phyloP scores from a whole-genome alignment of 2,329 filamentous ascomycete genomes.

The Penicillium sp. region DNA sequence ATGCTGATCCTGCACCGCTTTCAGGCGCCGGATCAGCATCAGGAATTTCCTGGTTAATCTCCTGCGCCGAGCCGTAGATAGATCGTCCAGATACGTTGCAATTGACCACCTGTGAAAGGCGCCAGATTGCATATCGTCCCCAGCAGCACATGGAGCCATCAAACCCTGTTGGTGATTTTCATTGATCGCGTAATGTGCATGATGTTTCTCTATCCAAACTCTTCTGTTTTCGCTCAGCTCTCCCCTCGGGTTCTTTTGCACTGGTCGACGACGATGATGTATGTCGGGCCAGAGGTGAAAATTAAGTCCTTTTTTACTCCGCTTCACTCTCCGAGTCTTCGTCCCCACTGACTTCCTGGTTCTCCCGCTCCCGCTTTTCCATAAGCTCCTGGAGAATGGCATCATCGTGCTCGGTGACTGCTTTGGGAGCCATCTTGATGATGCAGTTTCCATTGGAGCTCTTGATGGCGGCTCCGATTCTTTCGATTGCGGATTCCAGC shows the following conservation, averaged over 20 bases:
- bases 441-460: constrained; percentile 70
- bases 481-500: constrained; percentile 82
- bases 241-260: constrained; percentile 13
- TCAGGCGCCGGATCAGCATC: constrained; percentile 7
- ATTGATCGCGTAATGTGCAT: constrained; percentile 22
- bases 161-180: constrained; percentile 16
- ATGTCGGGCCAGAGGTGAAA: constrained; percentile 13
- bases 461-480: constrained; percentile 76
- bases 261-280: constrained; percentile 14
- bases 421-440: constrained; percentile 98
- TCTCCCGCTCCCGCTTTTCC: constrained; percentile 98
- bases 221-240: constrained; percentile 13
- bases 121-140: constrained; percentile 19
- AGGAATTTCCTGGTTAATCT: constrained; percentile 15
- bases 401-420: constrained; percentile 96
- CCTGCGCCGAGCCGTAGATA: constrained; percentile 13
- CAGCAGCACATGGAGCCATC: constrained; percentile 17
- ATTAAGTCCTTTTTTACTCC: constrained; percentile 32
- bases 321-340: constrained; percentile 97
- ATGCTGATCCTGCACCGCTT: constrained; percentile 11
- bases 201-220: constrained; percentile 21
- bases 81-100: constrained; percentile 16
- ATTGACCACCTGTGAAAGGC: constrained; percentile 17
- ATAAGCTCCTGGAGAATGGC: constrained; percentile 94
- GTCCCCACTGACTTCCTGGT: constrained; percentile 94